Conservation (phyloP, 1,139 yeast species). For the Candida tropicalis region DNA sequence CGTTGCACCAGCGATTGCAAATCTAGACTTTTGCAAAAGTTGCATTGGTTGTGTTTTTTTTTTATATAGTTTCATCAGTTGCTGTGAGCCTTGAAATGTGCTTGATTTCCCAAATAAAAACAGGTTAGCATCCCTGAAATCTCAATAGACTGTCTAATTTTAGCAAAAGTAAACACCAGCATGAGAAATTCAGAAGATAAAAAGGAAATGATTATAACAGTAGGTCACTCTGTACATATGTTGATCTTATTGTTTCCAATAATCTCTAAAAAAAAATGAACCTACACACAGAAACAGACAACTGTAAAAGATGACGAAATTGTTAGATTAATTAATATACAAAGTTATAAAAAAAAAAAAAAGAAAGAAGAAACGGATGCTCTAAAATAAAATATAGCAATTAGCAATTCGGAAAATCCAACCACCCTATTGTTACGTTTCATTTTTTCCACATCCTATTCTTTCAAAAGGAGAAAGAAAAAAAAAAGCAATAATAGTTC, state of each 20-base stretch:
- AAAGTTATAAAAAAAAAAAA: background rate
- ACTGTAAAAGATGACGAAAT: background rate
- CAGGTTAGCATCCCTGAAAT: background rate
- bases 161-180: background rate
- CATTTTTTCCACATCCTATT: background rate
- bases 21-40: no score
- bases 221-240: no score
- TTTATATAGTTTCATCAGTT: no score
- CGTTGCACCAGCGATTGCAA: no score
- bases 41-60: no score
- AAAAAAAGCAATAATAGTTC: background rate
- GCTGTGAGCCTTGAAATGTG: no score
- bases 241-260: no score
- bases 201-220: background rate
- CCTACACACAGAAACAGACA: background rate
- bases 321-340: background rate
- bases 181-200: background rate
- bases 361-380: background rate
- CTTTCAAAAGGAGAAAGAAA: background rate
- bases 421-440: no score
- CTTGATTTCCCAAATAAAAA: no score
- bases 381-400: background rate
- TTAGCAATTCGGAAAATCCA: no score
- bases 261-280: background rate
- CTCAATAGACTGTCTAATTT: background rate